A percentile compares a stretch with the other conserved stretches of the same genome.
These are phyloP conservation scores for Rhizopogon sp. DNA, from an alignment of 768 basidiomycete genomes.

Conservation along the genomic window DNA sequence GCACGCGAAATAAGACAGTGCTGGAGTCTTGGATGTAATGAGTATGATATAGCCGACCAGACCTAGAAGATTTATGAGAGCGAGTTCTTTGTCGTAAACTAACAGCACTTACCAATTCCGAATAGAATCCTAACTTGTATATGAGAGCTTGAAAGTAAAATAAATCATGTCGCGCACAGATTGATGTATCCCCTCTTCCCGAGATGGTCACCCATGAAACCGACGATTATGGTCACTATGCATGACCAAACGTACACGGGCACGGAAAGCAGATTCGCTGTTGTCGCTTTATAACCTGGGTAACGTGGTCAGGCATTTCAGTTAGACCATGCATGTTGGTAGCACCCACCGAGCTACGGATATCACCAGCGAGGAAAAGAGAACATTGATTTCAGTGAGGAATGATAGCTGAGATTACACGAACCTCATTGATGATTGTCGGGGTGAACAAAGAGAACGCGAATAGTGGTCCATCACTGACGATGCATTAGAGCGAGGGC, in stretches of 20 bases:
- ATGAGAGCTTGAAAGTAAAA: background rate
- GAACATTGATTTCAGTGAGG: background rate
- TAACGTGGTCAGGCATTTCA: background rate
- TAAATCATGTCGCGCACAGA: conserved; percentile 35
- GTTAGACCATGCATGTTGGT: background rate
- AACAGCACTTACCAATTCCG: conserved; percentile 20
- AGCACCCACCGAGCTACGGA: background rate
- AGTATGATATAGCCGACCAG: conserved; percentile 64
- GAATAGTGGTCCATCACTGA: conserved; percentile 46
- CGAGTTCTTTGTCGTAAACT: too few species aligned
- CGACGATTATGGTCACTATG: conserved; percentile 56
- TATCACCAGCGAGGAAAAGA: background rate
- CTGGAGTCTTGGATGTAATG: conserved; percentile 52
- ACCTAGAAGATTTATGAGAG: conserved; percentile 20
- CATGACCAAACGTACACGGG: conserved; percentile 76
- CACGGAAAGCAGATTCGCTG: conserved; percentile 70
- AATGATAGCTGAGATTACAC: conserved; percentile 4
- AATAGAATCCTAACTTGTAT: conserved; percentile 15
- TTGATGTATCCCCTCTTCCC: conserved; percentile 57
- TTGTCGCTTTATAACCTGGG: conserved; percentile 55
- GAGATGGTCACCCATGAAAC: conserved; percentile 56
- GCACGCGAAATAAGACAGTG: conserved; percentile 67
- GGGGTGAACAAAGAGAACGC: conserved; percentile 50
- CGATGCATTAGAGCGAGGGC: background rate
- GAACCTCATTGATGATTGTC: conserved; percentile 45